These are phyloP conservation scores for Grosmannia serpens DNA, from an alignment of 2,329 filamentous ascomycete genomes.

Conservation along the genomic window DNA sequence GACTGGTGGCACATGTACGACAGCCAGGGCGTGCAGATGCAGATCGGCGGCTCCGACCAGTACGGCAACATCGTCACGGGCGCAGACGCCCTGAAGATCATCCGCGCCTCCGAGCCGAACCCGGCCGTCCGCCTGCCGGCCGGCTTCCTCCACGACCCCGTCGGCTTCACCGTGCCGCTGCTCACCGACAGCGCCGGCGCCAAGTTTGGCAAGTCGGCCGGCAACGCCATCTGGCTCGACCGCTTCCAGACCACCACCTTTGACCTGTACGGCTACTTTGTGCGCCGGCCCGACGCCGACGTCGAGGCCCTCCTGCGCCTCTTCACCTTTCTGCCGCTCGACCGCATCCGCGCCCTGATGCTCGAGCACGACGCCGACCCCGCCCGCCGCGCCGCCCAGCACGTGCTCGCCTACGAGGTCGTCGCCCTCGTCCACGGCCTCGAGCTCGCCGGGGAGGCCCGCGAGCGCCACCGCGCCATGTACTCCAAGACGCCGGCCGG, in stretches of 20 bases:
- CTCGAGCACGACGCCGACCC: conserved; percentile 54
- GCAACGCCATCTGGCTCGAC: conserved; percentile 91
- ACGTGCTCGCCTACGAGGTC: conserved; percentile 72
- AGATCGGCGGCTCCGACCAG: conserved; percentile 92
- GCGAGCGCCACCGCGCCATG: conserved; percentile 38
- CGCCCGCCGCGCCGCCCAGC: conserved; percentile 66
- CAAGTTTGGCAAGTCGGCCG: conserved; percentile 92
- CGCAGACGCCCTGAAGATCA: conserved; percentile 70
- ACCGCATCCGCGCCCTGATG: conserved; percentile 58
- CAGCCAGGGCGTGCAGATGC: conserved; percentile 59
- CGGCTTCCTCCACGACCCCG: conserved; percentile 43
- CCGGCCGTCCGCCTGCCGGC: conserved; percentile 26
- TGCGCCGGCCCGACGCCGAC: conserved; percentile 69
- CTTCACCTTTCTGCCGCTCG: conserved; percentile 75
- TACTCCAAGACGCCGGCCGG: conserved; percentile 25
- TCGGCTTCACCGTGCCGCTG: conserved; percentile 84
- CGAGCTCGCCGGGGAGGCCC: conserved; percentile 50
- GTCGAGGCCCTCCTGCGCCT: conserved; percentile 74
- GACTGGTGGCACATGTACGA: conserved; percentile 86
- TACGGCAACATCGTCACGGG: conserved; percentile 93
- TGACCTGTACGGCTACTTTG: conserved; percentile 84
- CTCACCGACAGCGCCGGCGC: conserved; percentile 73
- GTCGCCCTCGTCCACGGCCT: conserved; percentile 67
- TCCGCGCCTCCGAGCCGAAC: conserved; percentile 45
- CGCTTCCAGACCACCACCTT: conserved; percentile 67